Conservation (phyloP, 2,329 filamentous ascomycete species). For the Monosporascus sp. region DNA sequence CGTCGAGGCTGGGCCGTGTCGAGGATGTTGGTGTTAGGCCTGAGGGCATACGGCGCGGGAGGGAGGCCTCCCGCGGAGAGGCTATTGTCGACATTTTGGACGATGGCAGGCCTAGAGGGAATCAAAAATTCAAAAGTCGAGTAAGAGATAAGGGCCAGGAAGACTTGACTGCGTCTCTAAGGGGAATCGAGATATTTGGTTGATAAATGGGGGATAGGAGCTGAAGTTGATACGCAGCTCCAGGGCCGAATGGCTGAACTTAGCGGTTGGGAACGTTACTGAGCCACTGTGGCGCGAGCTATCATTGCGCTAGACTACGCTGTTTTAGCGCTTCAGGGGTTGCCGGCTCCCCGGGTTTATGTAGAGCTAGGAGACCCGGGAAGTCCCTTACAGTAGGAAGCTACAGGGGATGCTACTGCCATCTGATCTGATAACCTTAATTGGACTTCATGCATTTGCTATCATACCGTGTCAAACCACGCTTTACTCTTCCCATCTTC, state of each 20-base stretch:
- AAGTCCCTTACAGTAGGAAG: too few relatives aligned
- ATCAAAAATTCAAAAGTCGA: neutral
- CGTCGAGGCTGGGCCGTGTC: conserved; percentile 67
- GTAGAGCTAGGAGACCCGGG: too few relatives aligned
- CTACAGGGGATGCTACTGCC: too few relatives aligned
- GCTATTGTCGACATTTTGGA: conserved; percentile 59
- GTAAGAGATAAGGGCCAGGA: too few relatives aligned
- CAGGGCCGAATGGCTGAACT: neutral
- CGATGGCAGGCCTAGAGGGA: neutral
- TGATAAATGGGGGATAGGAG: too few relatives aligned
- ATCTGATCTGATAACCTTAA: too few relatives aligned
- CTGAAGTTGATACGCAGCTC: neutral
- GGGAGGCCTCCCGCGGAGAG: conserved; percentile 50
- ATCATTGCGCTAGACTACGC: neutral
- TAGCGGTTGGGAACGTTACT: conserved; percentile 1
- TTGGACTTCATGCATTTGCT: too few relatives aligned
- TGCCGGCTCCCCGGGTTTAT: too few relatives aligned
- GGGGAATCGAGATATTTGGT: too few relatives aligned
- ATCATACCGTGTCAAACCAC: too few relatives aligned
- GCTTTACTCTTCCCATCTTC: too few relatives aligned
- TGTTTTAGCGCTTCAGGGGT: neutral
- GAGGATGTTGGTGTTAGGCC: conserved; percentile 67
- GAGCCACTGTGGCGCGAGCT: conserved; percentile 22
- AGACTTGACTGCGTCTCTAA: too few relatives aligned
- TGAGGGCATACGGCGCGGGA: conserved; percentile 53